These are phyloP conservation scores for Malus hybrid DNA, from an alignment of 331 rosid genomes.

Conservation along the genomic window DNA sequence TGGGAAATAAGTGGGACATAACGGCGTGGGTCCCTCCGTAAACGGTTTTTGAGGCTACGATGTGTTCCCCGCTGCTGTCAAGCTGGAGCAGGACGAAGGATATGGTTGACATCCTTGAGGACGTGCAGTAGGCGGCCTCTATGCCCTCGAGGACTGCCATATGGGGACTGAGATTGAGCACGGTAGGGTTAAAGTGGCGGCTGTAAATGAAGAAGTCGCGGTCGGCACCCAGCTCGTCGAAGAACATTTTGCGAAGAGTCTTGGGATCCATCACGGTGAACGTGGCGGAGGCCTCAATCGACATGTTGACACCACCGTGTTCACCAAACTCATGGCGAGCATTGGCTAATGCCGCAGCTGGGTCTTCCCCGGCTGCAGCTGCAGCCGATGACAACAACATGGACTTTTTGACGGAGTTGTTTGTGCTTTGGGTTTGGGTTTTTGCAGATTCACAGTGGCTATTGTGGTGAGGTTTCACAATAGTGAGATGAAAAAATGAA, in stretches of 20 bases:
- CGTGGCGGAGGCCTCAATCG: conserved; percentile 86
- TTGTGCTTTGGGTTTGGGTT: not conserved
- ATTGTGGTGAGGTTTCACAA: too few species aligned
- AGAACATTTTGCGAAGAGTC: conserved; percentile 69
- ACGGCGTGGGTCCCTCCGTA: conserved; percentile 93
- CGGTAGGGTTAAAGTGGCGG: conserved; percentile 94
- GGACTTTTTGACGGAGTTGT: conserved; percentile 27
- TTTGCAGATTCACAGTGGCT: too few species aligned
- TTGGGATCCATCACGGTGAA: conserved; percentile 95
- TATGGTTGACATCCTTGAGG: conserved; percentile 87
- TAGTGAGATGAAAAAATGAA: too few species aligned
- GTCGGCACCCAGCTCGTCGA: conserved; percentile 78
- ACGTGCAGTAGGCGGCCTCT: conserved; percentile 89
- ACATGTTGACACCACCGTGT: conserved; percentile 97
- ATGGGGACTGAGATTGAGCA: conserved; percentile 68
- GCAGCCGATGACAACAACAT: conserved; percentile 4
- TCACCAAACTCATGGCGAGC: conserved; percentile 87
- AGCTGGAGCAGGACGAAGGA: conserved; percentile 56
- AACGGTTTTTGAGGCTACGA: conserved; percentile 50
- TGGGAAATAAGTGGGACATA: conserved; percentile 54
- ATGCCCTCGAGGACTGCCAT: conserved; percentile 90
- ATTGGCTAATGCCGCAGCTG: conserved; percentile 60
- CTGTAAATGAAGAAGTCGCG: conserved; percentile 82
- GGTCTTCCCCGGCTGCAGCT: conserved; percentile 20
- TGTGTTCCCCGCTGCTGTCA: conserved; percentile 48